Base-by-base conservation (phyloP, 805 yeast species). In the Starmerella lactis-condensi region DNA sequence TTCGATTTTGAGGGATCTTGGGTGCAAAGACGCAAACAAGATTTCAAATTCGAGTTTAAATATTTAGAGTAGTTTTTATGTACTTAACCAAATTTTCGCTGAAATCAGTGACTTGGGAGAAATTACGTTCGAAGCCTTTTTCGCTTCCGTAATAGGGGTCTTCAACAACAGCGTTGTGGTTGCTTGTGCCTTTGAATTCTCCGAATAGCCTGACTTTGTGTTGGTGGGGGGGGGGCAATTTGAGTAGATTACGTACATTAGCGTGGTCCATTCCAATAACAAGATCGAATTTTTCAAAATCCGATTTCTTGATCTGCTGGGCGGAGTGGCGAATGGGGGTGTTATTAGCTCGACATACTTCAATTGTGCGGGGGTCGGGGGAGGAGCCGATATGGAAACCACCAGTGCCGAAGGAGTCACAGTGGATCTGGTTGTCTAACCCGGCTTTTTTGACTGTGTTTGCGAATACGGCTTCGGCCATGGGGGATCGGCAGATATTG, bases 401-500 rank as follows among this genome's bases (percentile, higher is more conserved):
- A 7, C 77, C 70, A 1, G 95, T 81, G 11, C 95, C 96, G 53
- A 72, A 83, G 1, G 94, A 81, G 47, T 83, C 94, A 12, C 48
- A 48, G 0, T 56, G 48, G 38, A 82, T 67, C n/a, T 48, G 48
- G 12, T 49, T 53, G 21, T 38, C 46, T 18, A 58, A 40, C 0
- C 73, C 72, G 14, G 54, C 51, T 26, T 66, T 50, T 26, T 67
- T 51, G 7, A 78, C 91, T 11, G 59, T 57, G 36, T 77, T 69
- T 29, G 60, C 61, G 55, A 83, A 81, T 1, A 82, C 78, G 0
- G 94, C 94, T 56, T 85, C 95, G 0, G 96, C 95, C 96, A 83
- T 85, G 10, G 96, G 96, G 2, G 94, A 81, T 29, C 95, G 83
- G 48, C 95, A 82, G 74, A 78, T 78, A 52, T 83, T 83, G 3